Base-by-base conservation (phyloP, 345 rosid species). In the Aquilaria yunnanensis region DNA sequence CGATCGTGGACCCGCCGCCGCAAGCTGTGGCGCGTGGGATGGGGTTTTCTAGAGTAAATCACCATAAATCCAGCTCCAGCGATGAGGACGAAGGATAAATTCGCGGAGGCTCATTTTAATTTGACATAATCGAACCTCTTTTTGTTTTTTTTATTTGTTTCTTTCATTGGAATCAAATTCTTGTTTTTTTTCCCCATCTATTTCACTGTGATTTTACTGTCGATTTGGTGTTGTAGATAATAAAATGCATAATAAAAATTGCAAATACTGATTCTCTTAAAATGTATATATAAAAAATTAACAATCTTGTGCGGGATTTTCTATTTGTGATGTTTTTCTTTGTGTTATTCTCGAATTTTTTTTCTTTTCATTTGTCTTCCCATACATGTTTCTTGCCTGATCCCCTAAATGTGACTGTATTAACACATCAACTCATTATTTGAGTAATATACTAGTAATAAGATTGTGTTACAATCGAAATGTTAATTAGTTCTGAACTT, bases 41-140 rank as follows among this genome's bases (percentile, higher is more conserved):
- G 30, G 83, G 91, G 23, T 62, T 57, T 13, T 75, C 93, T 1
- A 85, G 77, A 75, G 88, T 92, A 54, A 84, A 85, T 67, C 89
- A 89, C 64, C 81, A 80, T 41, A 69, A 62, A 3, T 67, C 77
- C 37, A 61, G 66, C 32, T 88, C 76, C 29, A 85, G 75, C 9
- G 72, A 72, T 1, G 84, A 72, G 7, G 70, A 43, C 2, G 53
- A 52, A 5, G 51, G 64, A 57, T 68, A 60, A 64, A 2, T 11
- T 12, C 34, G 54, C 29, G 37, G 31, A 43, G 52, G 29, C 23
- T 11, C 52, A 11, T 11, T 49, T 49, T 11, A 11, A 48, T 49
- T 49, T 6, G 4, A 12, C 52, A 3, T 3, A 49, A 11, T 49
- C 1, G 12, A 11, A 5, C 52, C 52, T 11, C 5, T 11, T 6